Percentiles rank a stretch among this genome's conserved stretches.
Evolutionary conservation across 345 rosid species (phyloP).

Genomic region (Noccaea caerulescens): DNA sequence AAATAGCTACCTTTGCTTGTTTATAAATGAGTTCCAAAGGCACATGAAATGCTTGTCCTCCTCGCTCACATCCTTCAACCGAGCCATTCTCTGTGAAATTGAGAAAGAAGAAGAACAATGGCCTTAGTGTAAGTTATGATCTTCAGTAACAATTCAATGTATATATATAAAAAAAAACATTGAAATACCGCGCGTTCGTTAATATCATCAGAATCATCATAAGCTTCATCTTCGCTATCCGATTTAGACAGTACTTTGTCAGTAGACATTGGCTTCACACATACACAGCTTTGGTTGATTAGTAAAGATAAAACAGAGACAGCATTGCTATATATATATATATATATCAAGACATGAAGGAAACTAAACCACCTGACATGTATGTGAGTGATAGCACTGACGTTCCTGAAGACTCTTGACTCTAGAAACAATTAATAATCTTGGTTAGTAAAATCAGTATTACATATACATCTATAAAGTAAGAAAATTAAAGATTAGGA

Average conservation of each 20-base stretch:
- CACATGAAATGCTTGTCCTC: conserved; percentile 82
- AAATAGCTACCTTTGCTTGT: conserved; percentile 60
- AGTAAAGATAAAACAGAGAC: conserved; percentile 15
- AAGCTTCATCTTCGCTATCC: conserved; percentile 87
- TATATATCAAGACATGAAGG: conserved; percentile 1
- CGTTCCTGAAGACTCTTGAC: conserved; percentile 58
- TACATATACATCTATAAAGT: neutral
- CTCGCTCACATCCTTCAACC: conserved; percentile 62
- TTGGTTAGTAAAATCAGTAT: conserved; percentile 3
- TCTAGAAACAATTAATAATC: conserved; percentile 47
- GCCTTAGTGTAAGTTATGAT: neutral
- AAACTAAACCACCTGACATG: conserved; percentile 70
- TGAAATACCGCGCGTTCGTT: conserved; percentile 72
- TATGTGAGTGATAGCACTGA: conserved; percentile 83
- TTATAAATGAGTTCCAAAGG: conserved; percentile 84
- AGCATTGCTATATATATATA: neutral
- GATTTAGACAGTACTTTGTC: conserved; percentile 66
- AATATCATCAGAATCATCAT: conserved; percentile 68
- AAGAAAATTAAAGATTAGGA: neutral
- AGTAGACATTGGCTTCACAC: conserved; percentile 62
- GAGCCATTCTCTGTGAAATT: conserved; percentile 72
- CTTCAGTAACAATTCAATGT: neutral
- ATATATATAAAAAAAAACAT: neutral
- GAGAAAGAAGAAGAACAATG: neutral
- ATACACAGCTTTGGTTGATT: conserved; percentile 19